Conservation (phyloP, 2,329 filamentous ascomycete genomes). For the Ceratocystis harringtonii region DNA sequence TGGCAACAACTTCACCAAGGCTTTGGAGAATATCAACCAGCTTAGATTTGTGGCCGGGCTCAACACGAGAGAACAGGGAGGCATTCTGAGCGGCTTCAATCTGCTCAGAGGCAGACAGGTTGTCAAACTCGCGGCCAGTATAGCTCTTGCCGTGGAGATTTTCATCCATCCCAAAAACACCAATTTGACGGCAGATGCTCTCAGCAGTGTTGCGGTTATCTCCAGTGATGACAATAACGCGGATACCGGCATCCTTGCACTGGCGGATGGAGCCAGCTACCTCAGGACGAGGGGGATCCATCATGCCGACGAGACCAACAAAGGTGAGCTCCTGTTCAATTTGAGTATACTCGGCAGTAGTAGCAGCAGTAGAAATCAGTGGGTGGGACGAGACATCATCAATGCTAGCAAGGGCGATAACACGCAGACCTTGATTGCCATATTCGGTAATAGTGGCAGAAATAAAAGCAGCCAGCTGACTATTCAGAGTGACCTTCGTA, state of each 20-base stretch:
- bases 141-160: constrained; percentile 83
- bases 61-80: constrained; percentile 88
- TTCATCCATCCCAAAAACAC: constrained; percentile 71
- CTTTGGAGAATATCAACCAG: constrained; percentile 92
- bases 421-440: constrained; percentile 79
- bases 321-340: constrained; percentile 92
- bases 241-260: constrained; percentile 85
- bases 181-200: constrained; percentile 93
- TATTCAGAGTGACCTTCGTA: constrained; percentile 57
- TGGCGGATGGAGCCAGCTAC: constrained; percentile 73
- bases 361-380: constrained; percentile 59
- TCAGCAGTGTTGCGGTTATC: constrained; percentile 97
- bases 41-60: constrained; percentile 93
- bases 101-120: constrained; percentile 62
- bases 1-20: constrained; percentile 85
- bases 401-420: constrained; percentile 81
- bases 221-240: constrained; percentile 94
- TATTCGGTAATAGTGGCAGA: constrained; percentile 73
- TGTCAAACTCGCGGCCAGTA: constrained; percentile 89
- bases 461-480: constrained; percentile 54
- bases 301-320: constrained; percentile 85
- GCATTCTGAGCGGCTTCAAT: constrained; percentile 71
- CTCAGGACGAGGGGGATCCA: constrained; percentile 89
- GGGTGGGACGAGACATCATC: constrained; percentile 59
- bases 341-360: constrained; percentile 67